Percentiles rank a stretch among this genome's conserved stretches.
These are phyloP conservation scores for Penicillium alfredii DNA, from an alignment of 495 filamentous ascomycete species.

Conservation along the genomic window DNA sequence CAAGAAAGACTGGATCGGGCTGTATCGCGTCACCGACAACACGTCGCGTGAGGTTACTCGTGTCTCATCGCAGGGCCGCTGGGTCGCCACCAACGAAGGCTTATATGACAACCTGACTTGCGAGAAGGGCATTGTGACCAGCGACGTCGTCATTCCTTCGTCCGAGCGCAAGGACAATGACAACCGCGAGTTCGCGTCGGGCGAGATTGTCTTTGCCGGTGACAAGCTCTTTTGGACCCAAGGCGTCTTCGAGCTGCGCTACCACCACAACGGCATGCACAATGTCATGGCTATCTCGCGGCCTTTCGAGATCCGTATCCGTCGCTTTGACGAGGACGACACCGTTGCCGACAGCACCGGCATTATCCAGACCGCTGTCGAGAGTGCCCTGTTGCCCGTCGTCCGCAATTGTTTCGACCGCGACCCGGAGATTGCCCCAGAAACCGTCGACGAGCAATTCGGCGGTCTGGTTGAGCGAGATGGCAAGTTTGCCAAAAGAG, in stretches of 20 bases:
- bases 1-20: conserved; percentile 90
- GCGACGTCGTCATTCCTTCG: conserved; percentile 49
- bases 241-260: conserved; percentile 92
- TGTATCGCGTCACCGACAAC: conserved; percentile 94
- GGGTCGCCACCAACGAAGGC: conserved; percentile 74
- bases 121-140: conserved; percentile 72
- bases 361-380: conserved; percentile 53
- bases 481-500: conserved; percentile 77
- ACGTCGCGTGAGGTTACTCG: conserved; percentile 74
- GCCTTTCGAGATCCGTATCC: conserved; percentile 85
- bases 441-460: conserved; percentile 71
- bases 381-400: conserved; percentile 70
- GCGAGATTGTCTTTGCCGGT: conserved; percentile 82
- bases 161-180: conserved; percentile 42
- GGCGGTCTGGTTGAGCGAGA: conserved; percentile 77
- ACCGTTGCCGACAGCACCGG: conserved; percentile 47
- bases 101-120: conserved; percentile 69
- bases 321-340: conserved; percentile 64
- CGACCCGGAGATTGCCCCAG: conserved; percentile 86
- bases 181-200: conserved; percentile 39
- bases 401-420: conserved; percentile 88
- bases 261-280: conserved; percentile 91
- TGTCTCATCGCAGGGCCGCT: conserved; percentile 81
- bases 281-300: conserved; percentile 94
- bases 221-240: conserved; percentile 98